These are phyloP conservation scores for Lactifluus volemus DNA, from an alignment of 768 basidiomycete genomes.

Conservation along the genomic window DNA sequence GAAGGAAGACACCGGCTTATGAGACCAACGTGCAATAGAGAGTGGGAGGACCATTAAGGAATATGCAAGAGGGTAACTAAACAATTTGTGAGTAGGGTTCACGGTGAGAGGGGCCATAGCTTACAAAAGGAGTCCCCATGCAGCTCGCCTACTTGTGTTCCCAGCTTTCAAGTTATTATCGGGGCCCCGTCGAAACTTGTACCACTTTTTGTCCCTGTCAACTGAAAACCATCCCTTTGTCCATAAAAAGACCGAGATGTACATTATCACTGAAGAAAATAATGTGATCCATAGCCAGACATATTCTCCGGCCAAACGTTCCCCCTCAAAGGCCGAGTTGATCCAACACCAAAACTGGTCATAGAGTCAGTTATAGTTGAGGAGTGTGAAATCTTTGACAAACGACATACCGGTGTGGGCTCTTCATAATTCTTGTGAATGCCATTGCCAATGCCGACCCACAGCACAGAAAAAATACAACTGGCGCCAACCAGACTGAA, in stretches of 20 bases:
- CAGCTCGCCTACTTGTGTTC: too few species aligned
- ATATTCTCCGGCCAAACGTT: too few species aligned
- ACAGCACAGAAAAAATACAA: conserved; percentile 24
- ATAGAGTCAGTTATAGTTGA: conserved; percentile 4
- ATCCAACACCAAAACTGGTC: conserved; percentile 39
- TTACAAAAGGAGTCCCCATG: conserved; percentile 23
- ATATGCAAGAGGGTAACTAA: not conserved
- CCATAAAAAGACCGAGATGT: too few species aligned
- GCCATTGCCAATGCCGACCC: conserved; percentile 28
- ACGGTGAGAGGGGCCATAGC: not conserved
- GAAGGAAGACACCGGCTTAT: not conserved
- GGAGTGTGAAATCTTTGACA: not conserved
- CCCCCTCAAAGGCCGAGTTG: conserved; percentile 10
- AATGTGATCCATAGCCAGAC: too few species aligned
- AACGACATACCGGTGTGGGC: conserved; percentile 29
- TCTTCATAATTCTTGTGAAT: conserved; percentile 22
- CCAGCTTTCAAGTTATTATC: too few species aligned
- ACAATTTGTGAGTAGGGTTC: not conserved
- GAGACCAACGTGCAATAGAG: not conserved
- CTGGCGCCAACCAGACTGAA: not conserved
- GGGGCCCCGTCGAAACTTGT: too few species aligned
- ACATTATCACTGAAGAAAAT: too few species aligned
- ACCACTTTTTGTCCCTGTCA: too few species aligned
- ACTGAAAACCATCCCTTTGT: too few species aligned
- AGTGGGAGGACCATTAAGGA: not conserved